Conservation (phyloP, 208 protist genomes). For the Trypanosoma theileri region DNA sequence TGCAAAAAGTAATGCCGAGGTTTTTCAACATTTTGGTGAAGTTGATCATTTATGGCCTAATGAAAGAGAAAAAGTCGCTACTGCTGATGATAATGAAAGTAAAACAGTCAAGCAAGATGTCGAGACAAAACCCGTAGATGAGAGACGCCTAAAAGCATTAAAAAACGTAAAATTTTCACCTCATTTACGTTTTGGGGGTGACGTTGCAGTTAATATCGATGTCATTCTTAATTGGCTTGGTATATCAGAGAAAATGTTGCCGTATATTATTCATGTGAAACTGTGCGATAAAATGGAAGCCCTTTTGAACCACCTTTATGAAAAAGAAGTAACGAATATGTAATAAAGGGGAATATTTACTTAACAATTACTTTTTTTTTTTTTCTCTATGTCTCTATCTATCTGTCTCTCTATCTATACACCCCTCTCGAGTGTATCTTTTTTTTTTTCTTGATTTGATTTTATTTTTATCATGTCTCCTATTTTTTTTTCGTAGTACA, state of each 20-base stretch:
- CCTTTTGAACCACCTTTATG: constrained; percentile 35
- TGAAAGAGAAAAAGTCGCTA: background rate
- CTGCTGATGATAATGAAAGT: too few relatives aligned
- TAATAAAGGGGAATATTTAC: too few relatives aligned
- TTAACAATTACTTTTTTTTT: too few relatives aligned
- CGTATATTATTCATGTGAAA: constrained; percentile 62
- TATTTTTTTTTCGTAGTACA: too few relatives aligned
- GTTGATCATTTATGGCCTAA: constrained; percentile 19
- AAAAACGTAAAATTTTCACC: constrained; percentile 73
- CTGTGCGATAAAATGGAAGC: constrained; percentile 71
- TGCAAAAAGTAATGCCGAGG: constrained; percentile 58
- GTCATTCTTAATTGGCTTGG: constrained; percentile 89
- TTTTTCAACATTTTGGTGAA: constrained; percentile 75
- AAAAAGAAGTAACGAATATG: too few relatives aligned
- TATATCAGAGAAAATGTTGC: constrained; percentile 84
- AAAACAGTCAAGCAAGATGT: background rate
- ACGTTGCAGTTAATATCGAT: constrained; percentile 87
- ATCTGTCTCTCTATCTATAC: too few relatives aligned
- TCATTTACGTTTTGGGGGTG: constrained; percentile 85
- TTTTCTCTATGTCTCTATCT: too few relatives aligned
- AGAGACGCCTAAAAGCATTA: constrained; percentile 51
- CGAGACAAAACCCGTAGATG: constrained; percentile 20
- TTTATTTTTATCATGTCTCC: too few relatives aligned
- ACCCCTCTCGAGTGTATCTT: too few relatives aligned
- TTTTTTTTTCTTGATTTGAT: too few relatives aligned